These are phyloP conservation scores for Ustilago nuda DNA, from an alignment of 1,284 basidiomycete species.

Conservation along the genomic window DNA sequence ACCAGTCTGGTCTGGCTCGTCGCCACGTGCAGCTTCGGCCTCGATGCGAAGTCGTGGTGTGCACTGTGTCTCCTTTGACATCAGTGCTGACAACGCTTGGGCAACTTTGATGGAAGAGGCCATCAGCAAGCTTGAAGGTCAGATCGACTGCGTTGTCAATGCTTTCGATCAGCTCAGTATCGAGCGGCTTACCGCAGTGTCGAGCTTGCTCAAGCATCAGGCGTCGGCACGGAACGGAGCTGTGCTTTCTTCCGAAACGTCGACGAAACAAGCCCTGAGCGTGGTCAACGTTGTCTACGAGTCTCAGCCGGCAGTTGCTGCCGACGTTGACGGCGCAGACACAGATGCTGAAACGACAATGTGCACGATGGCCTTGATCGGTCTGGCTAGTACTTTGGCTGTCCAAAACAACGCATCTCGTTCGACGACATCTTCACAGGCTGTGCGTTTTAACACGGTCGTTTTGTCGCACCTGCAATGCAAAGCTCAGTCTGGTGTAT, in stretches of 20 bases:
- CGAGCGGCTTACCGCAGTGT: not conserved
- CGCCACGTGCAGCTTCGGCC: not conserved
- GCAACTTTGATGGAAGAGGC: not conserved
- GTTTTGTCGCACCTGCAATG: not conserved
- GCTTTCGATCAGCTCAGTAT: constrained; percentile 11
- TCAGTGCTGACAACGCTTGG: not conserved
- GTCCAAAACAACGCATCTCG: not conserved
- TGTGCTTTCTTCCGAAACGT: not conserved
- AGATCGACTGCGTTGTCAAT: constrained; percentile 25
- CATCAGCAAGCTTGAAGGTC: constrained; percentile 1
- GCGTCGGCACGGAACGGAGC: not conserved
- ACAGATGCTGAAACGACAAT: not conserved
- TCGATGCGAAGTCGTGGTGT: constrained; percentile 2
- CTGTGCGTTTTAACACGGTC: constrained; percentile 10
- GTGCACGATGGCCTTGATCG: constrained; percentile 12
- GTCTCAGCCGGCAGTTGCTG: not conserved
- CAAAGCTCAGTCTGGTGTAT: not conserved
- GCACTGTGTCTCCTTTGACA: constrained; percentile 2
- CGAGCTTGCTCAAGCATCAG: constrained; percentile 15
- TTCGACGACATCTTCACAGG: not conserved
- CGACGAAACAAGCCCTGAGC: constrained; percentile 6
- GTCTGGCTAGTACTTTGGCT: constrained; percentile 3
- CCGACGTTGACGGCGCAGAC: not conserved
- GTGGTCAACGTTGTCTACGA: constrained; percentile 21
- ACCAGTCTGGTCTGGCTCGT: not conserved